Evolutionary conservation across 192 early-diverging fungal genomes (phyloP).

Genomic region (Globomyces pollinis-pini): DNA sequence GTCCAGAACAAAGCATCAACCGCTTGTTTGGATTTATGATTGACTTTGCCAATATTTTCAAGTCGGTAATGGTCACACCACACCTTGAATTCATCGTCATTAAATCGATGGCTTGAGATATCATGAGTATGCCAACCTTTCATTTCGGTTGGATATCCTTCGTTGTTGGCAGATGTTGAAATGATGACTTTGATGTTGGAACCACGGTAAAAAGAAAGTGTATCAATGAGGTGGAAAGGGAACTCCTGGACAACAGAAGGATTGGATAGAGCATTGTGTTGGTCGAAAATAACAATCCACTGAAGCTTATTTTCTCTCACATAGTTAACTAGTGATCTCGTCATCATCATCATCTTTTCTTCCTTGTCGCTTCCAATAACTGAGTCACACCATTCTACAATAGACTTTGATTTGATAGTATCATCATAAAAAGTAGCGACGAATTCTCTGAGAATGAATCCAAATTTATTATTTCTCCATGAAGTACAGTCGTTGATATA

Average conservation of each 20-base stretch:
- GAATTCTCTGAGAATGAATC: slow-evolving; percentile 9
- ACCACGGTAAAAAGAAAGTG: slow-evolving; percentile 1
- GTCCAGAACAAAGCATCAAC: slow-evolving; percentile 13
- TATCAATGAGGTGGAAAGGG: slow-evolving; percentile 6
- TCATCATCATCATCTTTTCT: not conserved
- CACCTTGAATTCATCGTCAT: slow-evolving; percentile 11
- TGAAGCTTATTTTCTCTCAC: not conserved
- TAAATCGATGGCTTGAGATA: slow-evolving; percentile 11
- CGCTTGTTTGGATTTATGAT: slow-evolving; percentile 11
- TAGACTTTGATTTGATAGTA: not conserved
- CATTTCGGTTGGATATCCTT: slow-evolving; percentile 14
- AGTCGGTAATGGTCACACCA: slow-evolving; percentile 12
- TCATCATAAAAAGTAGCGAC: slow-evolving; percentile 14
- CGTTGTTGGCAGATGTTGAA: slow-evolving; percentile 15
- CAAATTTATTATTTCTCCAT: slow-evolving; percentile 5
- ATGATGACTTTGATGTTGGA: slow-evolving; percentile 16
- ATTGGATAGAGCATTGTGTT: slow-evolving; percentile 11
- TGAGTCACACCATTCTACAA: slow-evolving; percentile 7
- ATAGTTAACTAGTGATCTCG: not conserved
- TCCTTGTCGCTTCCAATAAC: not conserved
- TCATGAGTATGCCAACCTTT: slow-evolving; percentile 10
- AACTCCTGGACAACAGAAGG: slow-evolving; percentile 5
- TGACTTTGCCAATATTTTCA: not conserved
- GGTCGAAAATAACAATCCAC: slow-evolving; percentile 15
- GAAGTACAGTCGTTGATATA: slow-evolving; percentile 10